Evolutionary conservation across 2,329 filamentous ascomycete species (phyloP).

Genomic region (Botrytis squamosa): DNA sequence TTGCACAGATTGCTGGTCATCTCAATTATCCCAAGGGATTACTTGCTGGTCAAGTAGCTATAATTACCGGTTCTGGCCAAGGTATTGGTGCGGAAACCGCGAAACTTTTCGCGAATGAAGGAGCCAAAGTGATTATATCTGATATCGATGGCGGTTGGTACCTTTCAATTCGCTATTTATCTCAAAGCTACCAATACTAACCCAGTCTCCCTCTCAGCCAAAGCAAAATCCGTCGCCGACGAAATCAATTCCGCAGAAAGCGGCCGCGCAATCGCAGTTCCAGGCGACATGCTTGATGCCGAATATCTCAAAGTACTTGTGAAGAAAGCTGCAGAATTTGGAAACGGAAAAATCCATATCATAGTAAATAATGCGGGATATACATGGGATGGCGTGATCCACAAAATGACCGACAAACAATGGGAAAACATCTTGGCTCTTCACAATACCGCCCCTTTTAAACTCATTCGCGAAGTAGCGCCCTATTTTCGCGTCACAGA

Average conservation of each 20-base stretch:
- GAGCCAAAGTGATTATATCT: slow-evolving; percentile 77
- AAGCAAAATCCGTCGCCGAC: slow-evolving; percentile 66
- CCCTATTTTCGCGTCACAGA: slow-evolving; percentile 88
- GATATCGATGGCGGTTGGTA: slow-evolving; percentile 73
- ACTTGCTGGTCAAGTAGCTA: slow-evolving; percentile 76
- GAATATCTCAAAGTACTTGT: slow-evolving; percentile 72
- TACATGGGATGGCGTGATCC: slow-evolving; percentile 90
- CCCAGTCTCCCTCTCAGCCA: slow-evolving; percentile 49
- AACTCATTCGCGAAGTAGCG: slow-evolving; percentile 73
- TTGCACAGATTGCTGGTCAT: slow-evolving; percentile 72
- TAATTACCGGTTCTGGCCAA: slow-evolving; percentile 83
- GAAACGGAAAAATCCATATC: slow-evolving; percentile 83
- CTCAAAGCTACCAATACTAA: slow-evolving; percentile 19
- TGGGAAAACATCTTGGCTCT: slow-evolving; percentile 85
- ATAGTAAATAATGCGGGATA: slow-evolving; percentile 91
- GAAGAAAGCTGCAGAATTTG: slow-evolving; percentile 73
- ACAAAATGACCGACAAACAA: slow-evolving; percentile 90
- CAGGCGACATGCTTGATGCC: slow-evolving; percentile 73
- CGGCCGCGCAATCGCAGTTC: slow-evolving; percentile 69
- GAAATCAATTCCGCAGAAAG: slow-evolving; percentile 59
- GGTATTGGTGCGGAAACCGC: slow-evolving; percentile 87
- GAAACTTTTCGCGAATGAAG: slow-evolving; percentile 80
- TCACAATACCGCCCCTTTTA: slow-evolving; percentile 84
- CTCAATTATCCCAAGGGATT: slow-evolving; percentile 81
- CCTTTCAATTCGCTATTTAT: slow-evolving; percentile 19